Conservation (phyloP, 345 rosid genomes). For the Euclidium syriacum region DNA sequence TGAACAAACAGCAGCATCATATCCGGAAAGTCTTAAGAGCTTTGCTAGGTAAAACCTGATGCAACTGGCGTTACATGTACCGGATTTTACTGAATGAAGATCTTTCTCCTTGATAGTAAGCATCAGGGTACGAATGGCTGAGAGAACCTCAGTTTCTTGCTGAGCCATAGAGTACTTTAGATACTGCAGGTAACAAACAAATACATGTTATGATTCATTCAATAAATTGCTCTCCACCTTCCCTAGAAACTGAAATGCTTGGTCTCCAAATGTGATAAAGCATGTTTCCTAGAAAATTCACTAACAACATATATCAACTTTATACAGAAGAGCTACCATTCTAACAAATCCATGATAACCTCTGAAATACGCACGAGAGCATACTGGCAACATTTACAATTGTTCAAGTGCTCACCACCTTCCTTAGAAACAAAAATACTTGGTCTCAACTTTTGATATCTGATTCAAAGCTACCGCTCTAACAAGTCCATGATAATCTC, state of each 20-base stretch:
- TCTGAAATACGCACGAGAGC: no score
- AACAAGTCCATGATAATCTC: not conserved
- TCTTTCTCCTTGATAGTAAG: slow-evolving; percentile 56
- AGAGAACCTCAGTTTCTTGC: slow-evolving; percentile 58
- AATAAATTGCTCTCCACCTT: not conserved
- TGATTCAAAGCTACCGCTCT: not conserved
- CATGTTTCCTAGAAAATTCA: not conserved
- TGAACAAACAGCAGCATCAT: slow-evolving; percentile 80
- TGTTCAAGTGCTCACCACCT: not conserved
- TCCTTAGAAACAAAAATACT: not conserved
- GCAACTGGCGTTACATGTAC: slow-evolving; percentile 76
- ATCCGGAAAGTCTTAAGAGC: slow-evolving; percentile 67
- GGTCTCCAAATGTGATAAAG: not conserved
- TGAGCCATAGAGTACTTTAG: slow-evolving; percentile 49
- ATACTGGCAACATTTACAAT: no score
- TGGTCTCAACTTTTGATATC: not conserved
- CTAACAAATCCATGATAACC: not conserved
- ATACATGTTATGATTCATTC: no score
- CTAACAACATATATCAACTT: not conserved
- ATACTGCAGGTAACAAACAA: slow-evolving; percentile 40
- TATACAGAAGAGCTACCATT: not conserved
- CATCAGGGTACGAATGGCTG: slow-evolving; percentile 52
- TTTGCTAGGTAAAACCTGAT: slow-evolving; percentile 68
- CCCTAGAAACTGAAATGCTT: not conserved
- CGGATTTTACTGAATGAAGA: slow-evolving; percentile 50